Evolutionary conservation across 495 filamentous ascomycete species (phyloP).

Genomic region (Penicillium desertorum): DNA sequence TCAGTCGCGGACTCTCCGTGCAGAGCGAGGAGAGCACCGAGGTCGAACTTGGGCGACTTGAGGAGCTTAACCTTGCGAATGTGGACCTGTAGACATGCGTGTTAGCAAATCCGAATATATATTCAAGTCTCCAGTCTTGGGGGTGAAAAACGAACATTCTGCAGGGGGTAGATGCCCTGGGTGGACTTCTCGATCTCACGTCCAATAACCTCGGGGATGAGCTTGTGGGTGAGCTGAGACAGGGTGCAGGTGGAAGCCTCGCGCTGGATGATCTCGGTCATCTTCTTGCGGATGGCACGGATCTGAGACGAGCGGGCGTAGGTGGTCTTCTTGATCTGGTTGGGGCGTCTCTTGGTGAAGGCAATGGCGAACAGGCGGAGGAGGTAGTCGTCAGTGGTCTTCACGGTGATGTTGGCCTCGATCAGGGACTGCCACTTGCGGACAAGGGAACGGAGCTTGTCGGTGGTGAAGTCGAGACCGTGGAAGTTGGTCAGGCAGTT

Average conservation of each 20-base stretch:
- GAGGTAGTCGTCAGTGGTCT: conserved; percentile 99
- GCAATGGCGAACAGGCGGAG: conserved; percentile 97
- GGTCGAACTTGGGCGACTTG: conserved; percentile 97
- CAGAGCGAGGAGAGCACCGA: conserved; percentile 87
- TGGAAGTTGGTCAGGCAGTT: conserved; percentile 99
- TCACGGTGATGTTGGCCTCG: conserved; percentile 98
- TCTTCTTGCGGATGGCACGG: conserved; percentile 96
- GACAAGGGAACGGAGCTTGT: conserved; percentile 97
- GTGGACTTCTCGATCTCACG: conserved; percentile 99
- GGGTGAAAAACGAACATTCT: conserved; percentile 69
- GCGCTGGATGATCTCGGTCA: conserved; percentile 97
- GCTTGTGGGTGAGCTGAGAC: conserved; percentile 91
- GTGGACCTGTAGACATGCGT: conserved; percentile 67
- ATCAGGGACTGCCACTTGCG: conserved; percentile 99
- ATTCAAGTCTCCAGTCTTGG: background rate
- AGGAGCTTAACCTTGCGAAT: conserved; percentile 99
- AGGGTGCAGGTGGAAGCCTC: conserved; percentile 93
- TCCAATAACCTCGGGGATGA: conserved; percentile 98
- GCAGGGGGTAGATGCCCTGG: conserved; percentile 98
- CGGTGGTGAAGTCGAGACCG: conserved; percentile 98
- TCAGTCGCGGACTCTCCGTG: conserved; percentile 97
- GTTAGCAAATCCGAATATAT: conserved; percentile 31
- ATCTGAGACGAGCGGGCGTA: conserved; percentile 96
- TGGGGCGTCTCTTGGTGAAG: conserved; percentile 97
- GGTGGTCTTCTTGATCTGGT: conserved; percentile 99